phyloP scores from a whole-genome alignment of 2,329 filamentous ascomycete species.

The Fusarium caatingaense region DNA sequence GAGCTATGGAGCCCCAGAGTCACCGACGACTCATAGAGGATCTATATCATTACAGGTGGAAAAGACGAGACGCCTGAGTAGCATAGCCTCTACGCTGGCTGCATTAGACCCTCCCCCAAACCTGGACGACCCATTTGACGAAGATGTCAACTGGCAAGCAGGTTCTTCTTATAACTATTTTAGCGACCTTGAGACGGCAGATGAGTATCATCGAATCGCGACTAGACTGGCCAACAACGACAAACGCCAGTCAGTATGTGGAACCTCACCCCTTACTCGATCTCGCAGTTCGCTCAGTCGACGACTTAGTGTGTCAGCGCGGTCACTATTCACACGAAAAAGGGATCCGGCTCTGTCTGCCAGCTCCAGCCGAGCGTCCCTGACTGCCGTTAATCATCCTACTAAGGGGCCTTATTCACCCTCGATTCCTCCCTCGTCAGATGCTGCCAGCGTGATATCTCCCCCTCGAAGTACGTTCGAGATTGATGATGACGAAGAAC shows the following conservation, averaged over 20 bases:
- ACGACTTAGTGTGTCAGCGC: constrained; percentile 45
- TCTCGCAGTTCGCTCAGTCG: constrained; percentile 38
- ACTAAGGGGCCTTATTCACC: constrained; percentile 35
- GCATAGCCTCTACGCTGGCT: constrained; percentile 7
- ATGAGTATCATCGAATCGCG: constrained; percentile 53
- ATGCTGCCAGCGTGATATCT: constrained; percentile 21
- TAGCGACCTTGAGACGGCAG: constrained; percentile 48
- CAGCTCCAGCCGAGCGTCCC: constrained; percentile 24
- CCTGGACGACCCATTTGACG: constrained; percentile 26
- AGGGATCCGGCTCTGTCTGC: constrained; percentile 37
- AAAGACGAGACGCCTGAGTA: constrained; percentile 32
- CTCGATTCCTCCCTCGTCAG: constrained; percentile 19
- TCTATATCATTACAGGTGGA: constrained; percentile 31
- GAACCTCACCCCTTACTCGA: constrained; percentile 14
- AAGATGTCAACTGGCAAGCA: constrained; percentile 28
- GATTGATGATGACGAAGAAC: constrained; percentile 47
- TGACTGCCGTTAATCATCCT: constrained; percentile 27
- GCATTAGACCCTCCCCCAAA: constrained; percentile 18
- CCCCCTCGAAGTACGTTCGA: constrained; percentile 50
- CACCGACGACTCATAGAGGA: constrained; percentile 22
- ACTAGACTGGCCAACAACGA: constrained; percentile 48
- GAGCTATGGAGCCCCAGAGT: constrained; percentile 38
- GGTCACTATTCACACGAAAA: constrained; percentile 46
- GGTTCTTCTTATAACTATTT: constrained; percentile 44
- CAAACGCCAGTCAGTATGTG: constrained; percentile 37